A percentile compares a stretch with the other conserved stretches of the same genome.
Evolutionary conservation across 2,329 filamentous ascomycete species (phyloP).

Genomic region (Hypocrella siamensis): DNA sequence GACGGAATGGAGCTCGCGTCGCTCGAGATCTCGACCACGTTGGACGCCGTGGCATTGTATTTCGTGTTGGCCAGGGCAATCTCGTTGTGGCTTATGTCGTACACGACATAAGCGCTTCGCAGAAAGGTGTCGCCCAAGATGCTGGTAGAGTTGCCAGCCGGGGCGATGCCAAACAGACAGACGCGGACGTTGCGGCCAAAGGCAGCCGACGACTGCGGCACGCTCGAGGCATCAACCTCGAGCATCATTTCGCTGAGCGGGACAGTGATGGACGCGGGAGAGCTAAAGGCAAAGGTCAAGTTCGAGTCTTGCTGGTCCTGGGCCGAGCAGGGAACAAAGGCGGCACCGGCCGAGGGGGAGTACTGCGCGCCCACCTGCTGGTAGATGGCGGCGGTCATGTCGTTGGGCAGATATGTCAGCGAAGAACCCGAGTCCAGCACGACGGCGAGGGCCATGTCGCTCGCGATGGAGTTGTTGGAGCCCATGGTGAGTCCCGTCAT

Average conservation of each 20-base stretch:
- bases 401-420: conserved; percentile 49
- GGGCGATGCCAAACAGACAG: conserved; percentile 54
- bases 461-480: conserved; percentile 23
- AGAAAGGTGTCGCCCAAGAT: conserved; percentile 64
- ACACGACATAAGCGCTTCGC: conserved; percentile 60
- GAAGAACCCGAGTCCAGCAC: conserved; percentile 58
- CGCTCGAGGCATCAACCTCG: conserved; percentile 28
- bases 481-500: conserved; percentile 42
- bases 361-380: conserved; percentile 42
- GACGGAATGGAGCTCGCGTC: conserved; percentile 34
- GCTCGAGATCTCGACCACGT: conserved; percentile 38
- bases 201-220: conserved; percentile 28
- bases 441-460: conserved; percentile 40
- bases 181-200: conserved; percentile 38
- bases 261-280: conserved; percentile 34
- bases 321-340: conserved; percentile 46
- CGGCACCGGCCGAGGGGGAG: conserved; percentile 32
- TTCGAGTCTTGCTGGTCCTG: conserved; percentile 21
- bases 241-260: conserved; percentile 44
- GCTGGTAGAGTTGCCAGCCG: conserved; percentile 36
- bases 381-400: conserved; percentile 38
- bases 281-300: conserved; percentile 38
- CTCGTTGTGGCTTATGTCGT: conserved; percentile 56
- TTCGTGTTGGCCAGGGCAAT: conserved; percentile 54
- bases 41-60: conserved; percentile 33